Evolutionary conservation across 2,329 filamentous ascomycete genomes (phyloP), one percentile per base, ranked within the genome.

Genomic region (Salinomyces thailandicus): DNA sequence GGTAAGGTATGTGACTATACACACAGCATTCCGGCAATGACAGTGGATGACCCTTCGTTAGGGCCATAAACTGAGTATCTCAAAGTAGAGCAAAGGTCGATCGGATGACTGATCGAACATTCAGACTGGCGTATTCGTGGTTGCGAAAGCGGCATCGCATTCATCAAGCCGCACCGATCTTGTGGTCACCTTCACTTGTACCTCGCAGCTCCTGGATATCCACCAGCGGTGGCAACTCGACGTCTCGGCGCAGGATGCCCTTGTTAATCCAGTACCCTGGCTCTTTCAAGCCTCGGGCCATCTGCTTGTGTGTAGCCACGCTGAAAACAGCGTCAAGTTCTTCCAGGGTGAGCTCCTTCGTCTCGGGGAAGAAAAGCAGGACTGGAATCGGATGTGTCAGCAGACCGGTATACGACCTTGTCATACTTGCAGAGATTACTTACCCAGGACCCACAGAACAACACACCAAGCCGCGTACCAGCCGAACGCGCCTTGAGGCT

Each of bases 401-500:
- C n/a, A n/a, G n/a, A n/a, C n/a, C n/a, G n/a, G n/a, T n/a, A n/a
- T n/a, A n/a, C n/a, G n/a, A n/a, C n/a, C n/a, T n/a, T n/a, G n/a
- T n/a, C n/a, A n/a, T n/a, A n/a, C n/a, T 9, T 8, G 22, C 22
- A 26, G 22, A n/a, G 22, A 26, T 9, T 3, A 26, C 22, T 2
- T 26, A 26, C 22, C 22, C 2, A 45, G 48, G 12, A 48, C 37
- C 41, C 40, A 48, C 19, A 45, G 46, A 34, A 51, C 47, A 3
- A 50, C 13, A 31, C 49, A 50, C 68, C 68, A 73, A 1, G 57
- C 64, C 0, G 69, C 71, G 48, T 75, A 75, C 64, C 67, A 74
- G 12, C 62, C 62, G 44, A 74, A 73, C 0, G 65, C 71, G 2
- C 71, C 71, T 15, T 69, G 66, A 0, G 62, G 57, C 0, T 61